Base-by-base conservation (phyloP, 2,329 filamentous ascomycete genomes). In the Xylariales sp. region DNA sequence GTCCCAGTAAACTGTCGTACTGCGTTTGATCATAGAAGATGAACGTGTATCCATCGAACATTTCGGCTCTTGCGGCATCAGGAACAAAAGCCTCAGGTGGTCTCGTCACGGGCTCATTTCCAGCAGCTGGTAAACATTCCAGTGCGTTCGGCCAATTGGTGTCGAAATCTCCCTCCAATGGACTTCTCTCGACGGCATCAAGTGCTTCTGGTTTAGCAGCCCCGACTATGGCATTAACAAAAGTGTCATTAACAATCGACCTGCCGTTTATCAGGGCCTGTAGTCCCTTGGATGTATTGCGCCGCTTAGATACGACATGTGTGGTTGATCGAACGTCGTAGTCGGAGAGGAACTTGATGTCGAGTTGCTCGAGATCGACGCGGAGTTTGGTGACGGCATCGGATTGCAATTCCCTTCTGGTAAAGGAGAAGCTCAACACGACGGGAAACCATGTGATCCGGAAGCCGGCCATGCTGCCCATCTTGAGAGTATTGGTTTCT, bases 31-130 rank as follows among this genome's bases (percentile, higher is more conserved):
- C 82, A 50, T 90, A 84, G 54, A 97, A 95, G 3, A 98, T 72
- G 56, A 97, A 96, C 0, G 84, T 91, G 55, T 90, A 93, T 3
- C 86, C 87, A 9, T 86, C 79, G 51, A 98, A 97, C 1, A 98
- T 71, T 20, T 82, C 79, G 6, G 69, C 67, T 15, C 93, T 77
- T 12, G 66, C 63, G 0, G 70, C 49, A 47, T 91, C 78, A 0
- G 93, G 91, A 6, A 74, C 70, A 57, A 95, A 91, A 10, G 80
- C 76, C n/a, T 78, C 74, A 8, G 78, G 69, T 0, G 82, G 76
- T 35, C 84, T 77, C 25, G 82, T 71, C 3, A 82, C 76, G 0
- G 86, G 85, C 59, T 97, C 91, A 37, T 82, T 82, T 1, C 85
- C 86, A 4, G 78, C 74, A 0, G 84, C 79, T 1, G 91, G 88